Percentiles rank a stretch among this genome's conserved stretches.
phyloP scores from a whole-genome alignment of 768 basidiomycete genomes.

The Leucocoprinus leucothites region DNA sequence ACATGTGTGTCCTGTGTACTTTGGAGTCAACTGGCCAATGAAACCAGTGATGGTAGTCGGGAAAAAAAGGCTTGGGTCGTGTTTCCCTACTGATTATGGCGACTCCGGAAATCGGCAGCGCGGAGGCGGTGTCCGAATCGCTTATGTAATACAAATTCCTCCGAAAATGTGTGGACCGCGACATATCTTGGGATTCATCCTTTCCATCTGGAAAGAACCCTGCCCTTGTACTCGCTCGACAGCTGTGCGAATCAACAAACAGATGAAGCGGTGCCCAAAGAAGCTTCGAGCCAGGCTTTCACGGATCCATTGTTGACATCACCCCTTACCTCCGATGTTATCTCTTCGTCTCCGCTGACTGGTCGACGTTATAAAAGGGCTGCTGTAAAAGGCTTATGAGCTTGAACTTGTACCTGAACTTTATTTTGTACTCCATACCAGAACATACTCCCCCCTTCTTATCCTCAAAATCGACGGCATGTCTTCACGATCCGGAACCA shows the following conservation, averaged over 20 bases:
- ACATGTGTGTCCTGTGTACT: no score
- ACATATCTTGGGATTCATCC: not conserved
- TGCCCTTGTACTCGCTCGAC: not conserved
- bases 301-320: slow-evolving; percentile 9
- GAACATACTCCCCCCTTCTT: not conserved
- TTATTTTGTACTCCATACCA: not conserved
- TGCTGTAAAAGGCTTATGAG: not conserved
- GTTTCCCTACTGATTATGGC: not conserved
- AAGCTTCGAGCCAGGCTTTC: slow-evolving; percentile 1
- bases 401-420: not conserved
- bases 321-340: slow-evolving; percentile 11
- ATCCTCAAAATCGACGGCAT: not conserved
- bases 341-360: not conserved
- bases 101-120: not conserved
- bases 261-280: slow-evolving; percentile 5
- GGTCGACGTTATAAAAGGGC: slow-evolving; percentile 3
- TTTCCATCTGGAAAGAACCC: slow-evolving; percentile 9
- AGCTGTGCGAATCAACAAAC: slow-evolving; percentile 2
- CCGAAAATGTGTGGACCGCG: not conserved
- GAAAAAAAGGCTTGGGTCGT: not conserved
- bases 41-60: no score
- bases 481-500: not conserved
- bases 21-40: no score
- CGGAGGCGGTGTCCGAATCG: not conserved
- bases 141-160: slow-evolving; percentile 2